Base-by-base conservation (phyloP, 208 protist species). In the Trypanosoma mega region DNA sequence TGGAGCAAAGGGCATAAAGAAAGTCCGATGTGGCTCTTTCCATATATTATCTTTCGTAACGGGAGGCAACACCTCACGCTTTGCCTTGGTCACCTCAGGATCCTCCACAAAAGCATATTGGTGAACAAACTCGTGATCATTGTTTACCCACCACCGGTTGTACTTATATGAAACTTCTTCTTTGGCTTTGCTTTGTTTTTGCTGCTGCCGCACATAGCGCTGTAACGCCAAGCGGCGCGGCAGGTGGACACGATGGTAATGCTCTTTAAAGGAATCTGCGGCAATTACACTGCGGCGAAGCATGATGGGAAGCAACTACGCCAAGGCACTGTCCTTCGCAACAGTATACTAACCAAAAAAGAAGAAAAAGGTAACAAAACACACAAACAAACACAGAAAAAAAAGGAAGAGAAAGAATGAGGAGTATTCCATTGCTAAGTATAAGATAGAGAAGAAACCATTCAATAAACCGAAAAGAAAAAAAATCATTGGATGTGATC, bases 81-180 rank as follows among this genome's bases (percentile, higher is more conserved):
- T 74, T 67, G 85, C 69, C 1, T 58, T 57, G 18, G 77, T 87
- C 30, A 96, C 82, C 48, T 86, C 78, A 7, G 86, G 89, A 65
- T 96, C 89, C 67, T 96, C 89, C 7, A 93, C 84, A 57, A 93
- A 79, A 31, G 85, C 80, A 29, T 86, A 84, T 52, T 96, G 89
- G 56, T 93, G 85, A 41, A 96, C 76, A 76, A 96, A 93, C 69
- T 93, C 85, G 65, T 93, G 85, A 66, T 96, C 81, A 53, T 89
- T 91, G 18, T 80, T 85, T 2, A 96, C 86, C 86, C 85, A 96
- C 86, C 85, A 96, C 37, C 86, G 71, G 43, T 96, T 96, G 72
- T 96, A 93, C 69, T 90, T 89, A 76, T 94, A 94, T 26, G 77
- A 51, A 33, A 91, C 81, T 41, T 87, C 75, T 11, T 69, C 63